These are phyloP conservation scores for Monoraphidium neglectum DNA, from an alignment of 139 green algal genomes.

Conservation along the genomic window DNA sequence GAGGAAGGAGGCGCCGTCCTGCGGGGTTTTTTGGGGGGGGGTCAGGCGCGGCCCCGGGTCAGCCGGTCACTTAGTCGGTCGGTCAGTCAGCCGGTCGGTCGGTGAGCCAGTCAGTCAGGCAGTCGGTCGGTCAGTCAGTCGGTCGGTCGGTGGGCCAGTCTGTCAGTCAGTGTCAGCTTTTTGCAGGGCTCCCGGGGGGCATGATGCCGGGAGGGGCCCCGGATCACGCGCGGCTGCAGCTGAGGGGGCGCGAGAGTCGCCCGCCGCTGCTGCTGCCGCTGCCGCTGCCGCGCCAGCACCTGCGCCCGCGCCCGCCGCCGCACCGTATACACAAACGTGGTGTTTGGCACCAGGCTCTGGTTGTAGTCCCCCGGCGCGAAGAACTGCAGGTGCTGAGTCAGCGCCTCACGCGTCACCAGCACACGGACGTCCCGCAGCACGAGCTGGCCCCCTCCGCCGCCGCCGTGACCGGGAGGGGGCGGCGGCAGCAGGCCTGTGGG, in stretches of 20 bases:
- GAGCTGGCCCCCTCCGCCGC: neutral
- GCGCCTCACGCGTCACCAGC: neutral
- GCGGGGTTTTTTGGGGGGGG: neutral
- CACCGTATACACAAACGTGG: slow-evolving; percentile 12
- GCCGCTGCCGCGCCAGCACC: neutral
- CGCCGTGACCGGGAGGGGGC: neutral
- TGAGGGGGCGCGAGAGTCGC: neutral
- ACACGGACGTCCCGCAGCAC: slow-evolving; percentile 17
- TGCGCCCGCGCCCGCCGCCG: neutral
- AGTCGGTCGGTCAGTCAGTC: neutral
- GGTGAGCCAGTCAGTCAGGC: neutral
- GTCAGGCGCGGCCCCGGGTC: neutral
- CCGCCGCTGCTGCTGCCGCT: neutral
- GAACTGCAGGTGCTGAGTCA: slow-evolving; percentile 16
- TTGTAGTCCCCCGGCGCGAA: neutral
- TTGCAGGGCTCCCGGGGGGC: neutral
- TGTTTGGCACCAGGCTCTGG: neutral
- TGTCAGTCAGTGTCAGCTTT: neutral
- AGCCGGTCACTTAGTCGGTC: neutral
- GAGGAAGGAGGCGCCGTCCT: slow-evolving; percentile 21
- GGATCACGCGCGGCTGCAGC: no score
- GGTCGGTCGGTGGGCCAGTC: neutral
- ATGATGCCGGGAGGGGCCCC: neutral
- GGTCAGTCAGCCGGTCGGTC: neutral
- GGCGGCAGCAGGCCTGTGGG: slow-evolving; percentile 4